phyloP scores from a whole-genome alignment of 2,329 filamentous ascomycete species.

The Madurella fahalii region DNA sequence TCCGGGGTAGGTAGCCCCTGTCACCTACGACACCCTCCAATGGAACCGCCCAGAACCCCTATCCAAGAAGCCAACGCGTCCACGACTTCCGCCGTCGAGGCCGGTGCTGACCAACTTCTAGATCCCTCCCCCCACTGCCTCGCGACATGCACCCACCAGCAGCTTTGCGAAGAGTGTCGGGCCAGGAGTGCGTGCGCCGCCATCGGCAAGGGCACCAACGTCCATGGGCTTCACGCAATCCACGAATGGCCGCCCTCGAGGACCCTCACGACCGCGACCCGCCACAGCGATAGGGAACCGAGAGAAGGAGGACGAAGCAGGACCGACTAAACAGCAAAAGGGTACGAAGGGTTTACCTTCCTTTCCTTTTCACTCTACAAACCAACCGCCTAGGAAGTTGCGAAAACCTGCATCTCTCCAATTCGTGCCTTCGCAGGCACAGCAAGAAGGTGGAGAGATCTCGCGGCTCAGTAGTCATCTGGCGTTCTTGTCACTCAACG shows the following conservation, averaged over 20 bases:
- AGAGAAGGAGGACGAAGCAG: constrained; percentile 28
- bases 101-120: constrained; percentile 13
- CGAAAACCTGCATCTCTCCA: constrained; percentile 25
- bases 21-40: not conserved
- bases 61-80: too few relatives aligned
- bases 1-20: constrained; percentile 1
- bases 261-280: constrained; percentile 39
- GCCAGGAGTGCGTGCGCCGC: constrained; percentile 44
- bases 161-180: constrained; percentile 57
- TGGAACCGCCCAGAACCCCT: too few relatives aligned
- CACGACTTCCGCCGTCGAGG: not conserved
- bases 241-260: constrained; percentile 42
- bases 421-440: constrained; percentile 19
- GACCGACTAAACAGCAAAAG: constrained; percentile 31
- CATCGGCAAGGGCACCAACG: constrained; percentile 46
- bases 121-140: constrained; percentile 34
- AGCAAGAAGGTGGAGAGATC: constrained; percentile 40
- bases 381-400: constrained; percentile 8
- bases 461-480: constrained; percentile 34
- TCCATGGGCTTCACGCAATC: constrained; percentile 46
- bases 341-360: constrained; percentile 35
- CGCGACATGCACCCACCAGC: constrained; percentile 41
- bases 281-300: constrained; percentile 36
- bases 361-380: constrained; percentile 15
- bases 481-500: constrained; percentile 38